Evolutionary conservation across 31 red algal genomes (phyloP).

Genomic region (Odonthalia washingtoniensis): DNA sequence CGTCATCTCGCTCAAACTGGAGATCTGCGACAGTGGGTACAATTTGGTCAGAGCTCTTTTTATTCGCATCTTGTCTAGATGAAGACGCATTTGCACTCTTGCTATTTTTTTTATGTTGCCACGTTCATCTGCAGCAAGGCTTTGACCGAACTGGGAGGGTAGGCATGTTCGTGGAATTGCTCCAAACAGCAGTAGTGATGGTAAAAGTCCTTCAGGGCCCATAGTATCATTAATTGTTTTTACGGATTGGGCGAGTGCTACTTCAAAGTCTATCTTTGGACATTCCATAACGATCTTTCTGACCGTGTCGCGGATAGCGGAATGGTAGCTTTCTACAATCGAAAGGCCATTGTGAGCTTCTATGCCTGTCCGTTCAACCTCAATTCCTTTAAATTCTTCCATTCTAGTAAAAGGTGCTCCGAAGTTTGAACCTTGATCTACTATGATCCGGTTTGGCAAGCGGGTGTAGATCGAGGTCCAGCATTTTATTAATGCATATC

Average conservation of each 20-base stretch:
- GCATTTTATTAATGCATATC: too few relatives aligned
- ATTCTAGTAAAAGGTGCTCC: neutral
- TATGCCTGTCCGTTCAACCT: constrained; percentile 5
- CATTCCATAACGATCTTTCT: neutral
- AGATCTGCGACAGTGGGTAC: too few relatives aligned
- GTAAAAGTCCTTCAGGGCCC: neutral
- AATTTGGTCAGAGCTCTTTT: too few relatives aligned
- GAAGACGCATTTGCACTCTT: too few relatives aligned
- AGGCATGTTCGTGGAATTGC: neutral
- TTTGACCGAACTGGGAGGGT: too few relatives aligned
- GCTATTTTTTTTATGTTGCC: too few relatives aligned
- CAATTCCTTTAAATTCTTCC: neutral
- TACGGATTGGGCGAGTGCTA: neutral
- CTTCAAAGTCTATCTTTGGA: neutral
- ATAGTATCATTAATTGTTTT: constrained; percentile 39
- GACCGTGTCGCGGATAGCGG: constrained; percentile 6
- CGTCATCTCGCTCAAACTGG: too few relatives aligned
- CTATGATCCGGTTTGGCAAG: neutral
- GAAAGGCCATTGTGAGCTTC: too few relatives aligned
- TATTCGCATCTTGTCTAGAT: too few relatives aligned
- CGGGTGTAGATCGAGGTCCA: constrained; percentile 5
- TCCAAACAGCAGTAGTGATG: constrained; percentile 19
- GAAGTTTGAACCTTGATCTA: neutral
- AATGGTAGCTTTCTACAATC: constrained; percentile 15
- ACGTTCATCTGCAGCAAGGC: too few relatives aligned